Evolutionary conservation across 352 stramenopile genomes (phyloP).

Genomic region (Phytopythium mirpurense): DNA sequence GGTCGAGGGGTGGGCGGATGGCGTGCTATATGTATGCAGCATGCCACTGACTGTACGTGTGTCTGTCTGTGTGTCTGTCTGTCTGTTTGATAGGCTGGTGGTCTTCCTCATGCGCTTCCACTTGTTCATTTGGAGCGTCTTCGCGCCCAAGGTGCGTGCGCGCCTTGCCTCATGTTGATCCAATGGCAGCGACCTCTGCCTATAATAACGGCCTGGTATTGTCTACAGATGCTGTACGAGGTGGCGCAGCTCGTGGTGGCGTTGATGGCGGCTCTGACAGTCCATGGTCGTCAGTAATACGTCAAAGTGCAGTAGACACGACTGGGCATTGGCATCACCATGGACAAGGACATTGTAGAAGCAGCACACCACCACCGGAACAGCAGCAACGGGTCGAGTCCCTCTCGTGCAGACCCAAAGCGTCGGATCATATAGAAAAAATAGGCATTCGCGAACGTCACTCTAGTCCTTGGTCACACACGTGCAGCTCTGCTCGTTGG

Average conservation of each 20-base stretch:
- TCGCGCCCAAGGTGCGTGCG: constrained; percentile 72
- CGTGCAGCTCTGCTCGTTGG: constrained; percentile 5
- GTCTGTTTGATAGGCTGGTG: constrained; percentile 38
- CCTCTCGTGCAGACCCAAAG: neutral
- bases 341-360: no score
- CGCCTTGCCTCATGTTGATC: neutral
- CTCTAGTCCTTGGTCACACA: constrained; percentile 24
- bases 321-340: no score
- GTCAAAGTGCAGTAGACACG: no score
- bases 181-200: no score
- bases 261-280: constrained; percentile 18
- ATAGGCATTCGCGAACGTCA: constrained; percentile 38
- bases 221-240: constrained; percentile 81
- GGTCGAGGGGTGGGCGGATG: no score
- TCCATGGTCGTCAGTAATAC: neutral
- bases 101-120: constrained; percentile 89
- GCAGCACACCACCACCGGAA: no score
- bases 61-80: constrained; percentile 6
- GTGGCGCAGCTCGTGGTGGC: constrained; percentile 44
- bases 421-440: constrained; percentile 36
- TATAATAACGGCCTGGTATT: no score
- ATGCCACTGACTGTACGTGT: no score
- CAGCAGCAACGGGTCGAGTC: no score
- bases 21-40: no score
- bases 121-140: constrained; percentile 90